Conservation (phyloP, 2,329 filamentous ascomycete species). For the Gremmenia infestans region DNA sequence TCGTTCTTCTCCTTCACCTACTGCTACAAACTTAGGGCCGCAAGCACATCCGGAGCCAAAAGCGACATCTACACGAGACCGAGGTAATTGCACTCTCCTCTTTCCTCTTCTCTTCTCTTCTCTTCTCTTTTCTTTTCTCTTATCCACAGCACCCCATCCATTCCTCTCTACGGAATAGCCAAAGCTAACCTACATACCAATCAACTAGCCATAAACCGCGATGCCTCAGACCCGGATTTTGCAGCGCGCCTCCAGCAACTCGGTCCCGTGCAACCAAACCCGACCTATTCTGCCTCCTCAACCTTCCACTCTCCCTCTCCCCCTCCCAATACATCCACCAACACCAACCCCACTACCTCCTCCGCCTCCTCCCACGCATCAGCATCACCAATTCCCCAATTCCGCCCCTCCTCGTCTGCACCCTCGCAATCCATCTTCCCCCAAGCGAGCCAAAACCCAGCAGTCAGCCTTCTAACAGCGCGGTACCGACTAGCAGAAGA, state of each 20-base stretch:
- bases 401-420: constrained; percentile 19
- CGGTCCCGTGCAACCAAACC: constrained; percentile 27
- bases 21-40: constrained; percentile 3
- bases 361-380: background rate
- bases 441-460: constrained; percentile 17
- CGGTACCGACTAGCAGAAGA: constrained; percentile 58
- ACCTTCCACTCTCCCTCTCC: constrained; percentile 18
- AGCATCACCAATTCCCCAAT: constrained; percentile 5
- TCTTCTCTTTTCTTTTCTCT: background rate
- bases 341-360: background rate
- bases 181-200: background rate
- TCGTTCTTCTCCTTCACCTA: background rate
- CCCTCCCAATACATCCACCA: background rate
- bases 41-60: constrained; percentile 11
- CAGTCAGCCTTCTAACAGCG: constrained; percentile 24
- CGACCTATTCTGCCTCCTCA: constrained; percentile 26
- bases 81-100: constrained; percentile 10
- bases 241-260: constrained; percentile 23
- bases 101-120: no score
- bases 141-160: background rate
- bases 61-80: constrained; percentile 2
- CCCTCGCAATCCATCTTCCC: constrained; percentile 22
- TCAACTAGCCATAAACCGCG: constrained; percentile 9
- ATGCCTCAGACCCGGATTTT: constrained; percentile 16
- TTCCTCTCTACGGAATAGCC: background rate